Percentiles rank a stretch among this genome's conserved stretches.
These are phyloP conservation scores for Stevia rebaudiana DNA, from an alignment of 140 eudicot species.

Conservation along the genomic window DNA sequence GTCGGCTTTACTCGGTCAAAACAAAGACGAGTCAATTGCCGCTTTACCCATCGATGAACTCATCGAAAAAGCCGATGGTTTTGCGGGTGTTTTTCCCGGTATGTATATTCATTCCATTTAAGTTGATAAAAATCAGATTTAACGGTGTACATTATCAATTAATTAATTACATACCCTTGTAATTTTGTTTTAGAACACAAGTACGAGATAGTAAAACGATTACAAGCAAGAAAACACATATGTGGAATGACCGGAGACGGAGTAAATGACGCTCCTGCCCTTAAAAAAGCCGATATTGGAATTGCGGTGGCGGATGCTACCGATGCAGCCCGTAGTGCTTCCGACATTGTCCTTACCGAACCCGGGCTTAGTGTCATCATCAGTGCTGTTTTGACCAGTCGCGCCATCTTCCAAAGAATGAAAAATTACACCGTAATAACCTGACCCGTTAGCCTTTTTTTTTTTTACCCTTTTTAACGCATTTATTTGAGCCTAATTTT, in stretches of 20 bases:
- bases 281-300: conserved; percentile 96
- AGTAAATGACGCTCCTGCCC: conserved; percentile 98
- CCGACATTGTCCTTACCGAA: conserved; percentile 95
- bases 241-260: conserved; percentile 99
- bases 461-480: not conserved
- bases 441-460: not conserved
- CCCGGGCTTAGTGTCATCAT: conserved; percentile 98
- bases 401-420: conserved; percentile 99
- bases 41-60: conserved; percentile 91
- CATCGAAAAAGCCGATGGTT: conserved; percentile 98
- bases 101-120: conserved; percentile 10
- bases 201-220: conserved; percentile 88
- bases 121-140: not conserved
- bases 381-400: conserved; percentile 97
- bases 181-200: conserved; percentile 65
- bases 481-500: not conserved
- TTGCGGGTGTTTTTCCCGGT: conserved; percentile 99
- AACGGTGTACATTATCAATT: not conserved
- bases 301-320: conserved; percentile 99
- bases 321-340: conserved; percentile 99
- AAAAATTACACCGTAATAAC: conserved; percentile 78
- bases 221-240: conserved; percentile 96
- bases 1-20: conserved; percentile 92
- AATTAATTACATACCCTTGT: not conserved
- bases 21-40: conserved; percentile 94